phyloP scores from a whole-genome alignment of 2,329 filamentous ascomycete genomes.

The Leptoxyphium fumago region DNA sequence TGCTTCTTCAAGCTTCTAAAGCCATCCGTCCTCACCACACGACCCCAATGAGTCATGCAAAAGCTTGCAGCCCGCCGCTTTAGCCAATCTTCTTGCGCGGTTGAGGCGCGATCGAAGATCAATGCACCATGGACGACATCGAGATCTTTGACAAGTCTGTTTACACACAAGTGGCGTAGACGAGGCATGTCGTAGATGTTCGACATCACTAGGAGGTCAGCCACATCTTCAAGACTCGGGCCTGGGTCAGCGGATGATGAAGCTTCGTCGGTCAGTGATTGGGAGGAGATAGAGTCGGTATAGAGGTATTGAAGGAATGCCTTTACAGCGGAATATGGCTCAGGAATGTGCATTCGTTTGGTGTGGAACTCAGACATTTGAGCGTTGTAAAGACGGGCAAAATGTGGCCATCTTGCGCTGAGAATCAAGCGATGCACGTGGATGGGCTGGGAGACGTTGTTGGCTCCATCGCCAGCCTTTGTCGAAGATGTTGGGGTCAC shows the following conservation, averaged over 20 bases:
- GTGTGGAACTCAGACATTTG: conserved; percentile 98
- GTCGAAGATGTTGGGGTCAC: conserved; percentile 26
- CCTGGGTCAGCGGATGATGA: conserved; percentile 18
- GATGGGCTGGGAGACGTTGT: conserved; percentile 60
- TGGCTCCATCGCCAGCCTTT: not conserved
- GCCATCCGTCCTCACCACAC: conserved; percentile 75
- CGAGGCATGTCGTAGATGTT: conserved; percentile 97
- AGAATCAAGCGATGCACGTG: conserved; percentile 92
- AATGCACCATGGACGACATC: conserved; percentile 91
- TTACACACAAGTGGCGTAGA: conserved; percentile 78
- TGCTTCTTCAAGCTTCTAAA: conserved; percentile 68
- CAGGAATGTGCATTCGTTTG: conserved; percentile 93
- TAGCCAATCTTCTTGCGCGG: conserved; percentile 87
- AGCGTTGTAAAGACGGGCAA: conserved; percentile 75
- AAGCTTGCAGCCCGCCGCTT: conserved; percentile 76
- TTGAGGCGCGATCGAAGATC: conserved; percentile 85
- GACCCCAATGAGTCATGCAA: conserved; percentile 87
- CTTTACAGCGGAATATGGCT: conserved; percentile 85
- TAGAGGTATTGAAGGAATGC: conserved; percentile 95
- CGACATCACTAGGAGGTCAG: conserved; percentile 89
- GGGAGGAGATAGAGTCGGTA: conserved; percentile 64
- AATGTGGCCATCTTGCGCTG: conserved; percentile 92
- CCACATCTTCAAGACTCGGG: conserved; percentile 62
- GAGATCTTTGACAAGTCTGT: conserved; percentile 75
- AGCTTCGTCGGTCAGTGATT: conserved; percentile 9